phyloP scores from a whole-genome alignment of 2,329 filamentous ascomycete genomes.

The Fusarium sp. region DNA sequence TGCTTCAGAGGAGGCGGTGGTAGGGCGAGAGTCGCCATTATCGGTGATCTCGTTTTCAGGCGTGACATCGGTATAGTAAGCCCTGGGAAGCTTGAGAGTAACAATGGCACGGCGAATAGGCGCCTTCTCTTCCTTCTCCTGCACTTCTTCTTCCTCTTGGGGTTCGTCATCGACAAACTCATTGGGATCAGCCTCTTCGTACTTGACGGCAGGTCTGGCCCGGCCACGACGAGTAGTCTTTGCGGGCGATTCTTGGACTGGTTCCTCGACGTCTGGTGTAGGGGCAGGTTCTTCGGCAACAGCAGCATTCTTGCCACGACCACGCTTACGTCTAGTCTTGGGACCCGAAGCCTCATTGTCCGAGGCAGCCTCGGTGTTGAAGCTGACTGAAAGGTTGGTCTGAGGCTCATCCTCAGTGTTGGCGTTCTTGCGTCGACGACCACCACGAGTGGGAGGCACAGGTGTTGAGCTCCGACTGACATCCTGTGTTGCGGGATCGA shows the following conservation, averaged over 20 bases:
- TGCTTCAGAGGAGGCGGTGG: conserved; percentile 63
- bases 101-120: conserved; percentile 47
- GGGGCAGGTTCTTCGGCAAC: conserved; percentile 41
- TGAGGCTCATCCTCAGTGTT: conserved; percentile 45
- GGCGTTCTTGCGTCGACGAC: conserved; percentile 48
- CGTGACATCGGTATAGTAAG: conserved; percentile 52
- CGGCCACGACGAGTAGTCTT: conserved; percentile 44
- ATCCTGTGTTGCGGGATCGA: conserved; percentile 62
- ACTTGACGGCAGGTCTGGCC: conserved; percentile 40
- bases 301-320: conserved; percentile 41
- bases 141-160: conserved; percentile 19
- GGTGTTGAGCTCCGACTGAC: conserved; percentile 65
- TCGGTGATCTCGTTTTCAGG: conserved; percentile 51
- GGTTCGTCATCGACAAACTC: conserved; percentile 45
- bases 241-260: conserved; percentile 27
- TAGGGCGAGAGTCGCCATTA: conserved; percentile 61
- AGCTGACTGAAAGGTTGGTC: conserved; percentile 45
- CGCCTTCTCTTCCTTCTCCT: conserved; percentile 43
- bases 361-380: conserved; percentile 49
- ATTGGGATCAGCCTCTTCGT: conserved; percentile 45
- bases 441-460: conserved; percentile 45
- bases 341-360: conserved; percentile 45
- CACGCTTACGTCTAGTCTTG: conserved; percentile 48
- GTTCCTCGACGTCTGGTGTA: conserved; percentile 34
- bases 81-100: conserved; percentile 55